phyloP scores from a whole-genome alignment of 2,329 filamentous ascomycete genomes.

The Aspergillus aculeatinus region DNA sequence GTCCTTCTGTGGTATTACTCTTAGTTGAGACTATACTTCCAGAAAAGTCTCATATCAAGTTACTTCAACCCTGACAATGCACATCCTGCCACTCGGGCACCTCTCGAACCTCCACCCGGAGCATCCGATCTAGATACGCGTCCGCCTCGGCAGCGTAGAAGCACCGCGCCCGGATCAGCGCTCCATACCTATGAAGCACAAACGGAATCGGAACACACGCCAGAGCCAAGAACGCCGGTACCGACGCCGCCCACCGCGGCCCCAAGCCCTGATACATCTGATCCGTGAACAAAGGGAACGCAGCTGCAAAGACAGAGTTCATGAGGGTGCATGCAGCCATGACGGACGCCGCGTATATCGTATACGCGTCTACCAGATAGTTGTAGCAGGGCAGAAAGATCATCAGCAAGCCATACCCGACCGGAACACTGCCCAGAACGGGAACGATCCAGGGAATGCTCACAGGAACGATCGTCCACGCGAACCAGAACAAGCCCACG shows the following conservation, averaged over 20 bases:
- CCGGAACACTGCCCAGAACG: neutral
- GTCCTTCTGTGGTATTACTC: too few species aligned
- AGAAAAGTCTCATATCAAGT: neutral
- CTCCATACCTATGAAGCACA: constrained; percentile 36
- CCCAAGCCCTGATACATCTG: constrained; percentile 23
- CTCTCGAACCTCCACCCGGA: neutral
- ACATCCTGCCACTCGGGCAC: neutral
- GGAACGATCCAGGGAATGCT: neutral
- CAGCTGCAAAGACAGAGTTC: neutral
- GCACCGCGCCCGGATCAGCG: constrained; percentile 1
- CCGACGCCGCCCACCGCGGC: constrained; percentile 36
- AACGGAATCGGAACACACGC: constrained; percentile 41
- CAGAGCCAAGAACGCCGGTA: constrained; percentile 38
- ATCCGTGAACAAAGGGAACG: constrained; percentile 5
- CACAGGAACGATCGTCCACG: constrained; percentile 1
- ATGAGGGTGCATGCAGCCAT: neutral
- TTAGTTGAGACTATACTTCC: too few species aligned
- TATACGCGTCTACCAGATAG: constrained; percentile 6
- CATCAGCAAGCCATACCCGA: neutral
- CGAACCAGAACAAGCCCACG: constrained; percentile 12
- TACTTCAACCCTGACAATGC: neutral
- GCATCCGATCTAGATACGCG: neutral
- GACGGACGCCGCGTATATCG: neutral
- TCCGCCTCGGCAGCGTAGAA: neutral
- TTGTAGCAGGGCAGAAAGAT: neutral